Percentiles rank a stretch among this genome's conserved stretches.
phyloP scores from a whole-genome alignment of 495 filamentous ascomycete species.

The Peziza echinospora region DNA sequence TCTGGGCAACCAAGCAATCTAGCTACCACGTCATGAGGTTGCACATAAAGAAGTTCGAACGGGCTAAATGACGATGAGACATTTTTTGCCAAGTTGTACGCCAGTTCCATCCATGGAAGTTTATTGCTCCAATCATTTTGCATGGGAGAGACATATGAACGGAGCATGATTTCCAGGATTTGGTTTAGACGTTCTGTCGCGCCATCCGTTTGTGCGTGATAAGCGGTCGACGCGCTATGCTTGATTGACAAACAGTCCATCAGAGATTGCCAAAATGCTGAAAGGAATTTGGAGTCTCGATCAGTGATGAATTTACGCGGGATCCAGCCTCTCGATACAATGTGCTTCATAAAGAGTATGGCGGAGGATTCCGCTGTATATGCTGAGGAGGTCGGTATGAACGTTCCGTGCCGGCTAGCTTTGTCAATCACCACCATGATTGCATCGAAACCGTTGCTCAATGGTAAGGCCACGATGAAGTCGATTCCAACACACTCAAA shows the following conservation, averaged over 20 bases:
- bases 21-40: background rate
- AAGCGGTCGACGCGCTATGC: background rate
- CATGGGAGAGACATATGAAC: background rate
- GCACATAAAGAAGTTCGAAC: background rate
- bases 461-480: background rate
- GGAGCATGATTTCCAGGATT: background rate
- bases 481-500: constrained; percentile 2
- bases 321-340: background rate
- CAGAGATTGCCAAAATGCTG: background rate
- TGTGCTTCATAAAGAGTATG: background rate
- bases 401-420: background rate
- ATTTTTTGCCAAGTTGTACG: background rate
- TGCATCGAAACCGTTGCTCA: background rate
- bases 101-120: background rate
- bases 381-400: background rate
- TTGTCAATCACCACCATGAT: background rate
- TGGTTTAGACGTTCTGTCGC: constrained; percentile 1
- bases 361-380: background rate
- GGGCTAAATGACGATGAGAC: background rate
- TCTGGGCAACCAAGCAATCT: too few relatives aligned
- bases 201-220: background rate
- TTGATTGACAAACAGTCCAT: background rate
- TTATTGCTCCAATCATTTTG: background rate
- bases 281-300: constrained; percentile 1
- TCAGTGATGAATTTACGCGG: constrained; percentile 1